These are phyloP conservation scores for Rosa lucieae DNA, from an alignment of 306 rosid genomes.

Conservation along the genomic window DNA sequence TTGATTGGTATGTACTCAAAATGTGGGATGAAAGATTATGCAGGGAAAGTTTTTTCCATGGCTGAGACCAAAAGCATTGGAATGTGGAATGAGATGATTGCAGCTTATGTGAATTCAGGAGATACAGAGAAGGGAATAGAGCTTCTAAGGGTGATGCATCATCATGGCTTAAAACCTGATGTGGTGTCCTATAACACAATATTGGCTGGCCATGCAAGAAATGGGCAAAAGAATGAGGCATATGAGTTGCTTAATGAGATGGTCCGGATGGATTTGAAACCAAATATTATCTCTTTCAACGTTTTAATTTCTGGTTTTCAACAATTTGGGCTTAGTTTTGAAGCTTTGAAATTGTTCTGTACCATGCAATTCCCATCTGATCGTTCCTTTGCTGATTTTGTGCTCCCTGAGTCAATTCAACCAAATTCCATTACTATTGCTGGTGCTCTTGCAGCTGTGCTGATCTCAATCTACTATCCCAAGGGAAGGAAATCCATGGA, in stretches of 20 bases:
- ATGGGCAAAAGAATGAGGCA: constrained; percentile 39
- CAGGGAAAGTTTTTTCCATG: constrained; percentile 27
- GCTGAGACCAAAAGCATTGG: constrained; percentile 33
- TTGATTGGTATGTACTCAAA: constrained; percentile 45
- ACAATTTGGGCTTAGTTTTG: constrained; percentile 45
- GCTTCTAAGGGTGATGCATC: constrained; percentile 38
- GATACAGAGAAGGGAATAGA: constrained; percentile 29
- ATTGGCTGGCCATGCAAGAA: constrained; percentile 43
- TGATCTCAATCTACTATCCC: constrained; percentile 28
- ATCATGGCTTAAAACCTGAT: constrained; percentile 39
- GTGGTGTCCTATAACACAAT: constrained; percentile 44
- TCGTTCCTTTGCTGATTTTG: constrained; percentile 18
- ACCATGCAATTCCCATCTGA: constrained; percentile 31
- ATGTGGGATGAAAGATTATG: constrained; percentile 31
- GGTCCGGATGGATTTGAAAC: constrained; percentile 29
- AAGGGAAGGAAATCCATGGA: constrained; percentile 56
- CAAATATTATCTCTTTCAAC: constrained; percentile 42
- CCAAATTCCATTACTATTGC: constrained; percentile 36
- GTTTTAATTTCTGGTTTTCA: constrained; percentile 49
- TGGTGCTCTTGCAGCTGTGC: constrained; percentile 53
- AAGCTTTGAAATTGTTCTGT: constrained; percentile 42
- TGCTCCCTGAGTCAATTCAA: constrained; percentile 9
- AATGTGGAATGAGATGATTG: constrained; percentile 50
- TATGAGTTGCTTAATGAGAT: constrained; percentile 41
- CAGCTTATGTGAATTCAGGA: constrained; percentile 33